Evolutionary conservation across 768 basidiomycete genomes (phyloP).

Genomic region (Lentinula raphanica): DNA sequence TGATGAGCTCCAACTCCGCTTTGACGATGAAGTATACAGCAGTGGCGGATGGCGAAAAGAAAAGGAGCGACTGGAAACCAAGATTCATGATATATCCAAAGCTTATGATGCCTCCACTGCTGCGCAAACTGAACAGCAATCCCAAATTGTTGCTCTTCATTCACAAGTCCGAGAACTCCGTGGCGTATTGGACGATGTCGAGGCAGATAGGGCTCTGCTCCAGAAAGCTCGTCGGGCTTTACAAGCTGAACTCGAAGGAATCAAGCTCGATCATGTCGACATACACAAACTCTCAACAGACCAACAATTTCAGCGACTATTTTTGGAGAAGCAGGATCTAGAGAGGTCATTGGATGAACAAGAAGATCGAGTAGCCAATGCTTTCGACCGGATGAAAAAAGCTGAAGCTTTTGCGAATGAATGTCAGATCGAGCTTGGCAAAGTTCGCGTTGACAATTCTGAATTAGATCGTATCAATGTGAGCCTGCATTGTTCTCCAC

Average conservation of each 20-base stretch:
- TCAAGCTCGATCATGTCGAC: slow-evolving; percentile 72
- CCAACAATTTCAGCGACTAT: slow-evolving; percentile 67
- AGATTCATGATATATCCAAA: slow-evolving; percentile 68
- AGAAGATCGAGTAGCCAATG: slow-evolving; percentile 64
- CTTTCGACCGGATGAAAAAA: slow-evolving; percentile 75
- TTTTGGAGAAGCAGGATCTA: slow-evolving; percentile 78
- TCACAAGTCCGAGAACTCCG: slow-evolving; percentile 84
- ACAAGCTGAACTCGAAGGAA: slow-evolving; percentile 75
- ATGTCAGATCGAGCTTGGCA: slow-evolving; percentile 70
- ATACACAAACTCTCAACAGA: slow-evolving; percentile 66
- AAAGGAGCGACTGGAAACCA: slow-evolving; percentile 80
- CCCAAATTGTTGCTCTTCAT: slow-evolving; percentile 78
- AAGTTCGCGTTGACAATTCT: slow-evolving; percentile 75
- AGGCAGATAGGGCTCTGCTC: slow-evolving; percentile 71
- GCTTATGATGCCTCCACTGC: slow-evolving; percentile 70
- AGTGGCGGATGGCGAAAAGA: slow-evolving; percentile 84
- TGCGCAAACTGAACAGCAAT: slow-evolving; percentile 75
- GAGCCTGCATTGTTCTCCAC: slow-evolving; percentile 12
- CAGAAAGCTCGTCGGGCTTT: slow-evolving; percentile 79
- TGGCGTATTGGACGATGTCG: slow-evolving; percentile 77
- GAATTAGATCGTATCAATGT: slow-evolving; percentile 77
- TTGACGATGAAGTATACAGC: slow-evolving; percentile 71
- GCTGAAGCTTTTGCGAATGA: slow-evolving; percentile 73
- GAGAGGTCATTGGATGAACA: slow-evolving; percentile 76
- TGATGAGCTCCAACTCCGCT: slow-evolving; percentile 68